Evolutionary conservation across 768 basidiomycete species (phyloP), one percentile per base, ranked within the genome.

Genomic region (Hypholoma sublateritium): DNA sequence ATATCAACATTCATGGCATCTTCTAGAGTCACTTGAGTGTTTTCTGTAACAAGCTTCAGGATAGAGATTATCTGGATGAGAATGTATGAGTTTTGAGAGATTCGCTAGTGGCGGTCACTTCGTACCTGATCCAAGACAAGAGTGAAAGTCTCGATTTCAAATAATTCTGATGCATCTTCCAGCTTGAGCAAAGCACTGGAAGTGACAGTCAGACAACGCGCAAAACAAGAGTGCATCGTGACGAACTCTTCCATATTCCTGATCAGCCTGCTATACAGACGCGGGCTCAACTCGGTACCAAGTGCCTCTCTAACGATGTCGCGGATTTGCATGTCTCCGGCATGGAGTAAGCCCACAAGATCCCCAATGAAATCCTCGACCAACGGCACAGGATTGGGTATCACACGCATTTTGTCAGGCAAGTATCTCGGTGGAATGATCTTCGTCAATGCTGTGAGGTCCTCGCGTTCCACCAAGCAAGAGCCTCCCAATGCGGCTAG

Each of bases 301-400:
- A 97, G 71, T 0, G 92, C 91, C 53, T 93, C 92, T 61, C 85
- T 81, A 2, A 89, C 89, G 11, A 85, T 77, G 63, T 96, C 90
- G n/a, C 93, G 83, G 35, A 89, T 81, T 43, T 82, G 78, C 5
- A 84, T 76, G 50, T 83, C 80, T 12, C 85, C 81, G n/a, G 78
- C 74, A 16, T 89, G 74, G 44, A 95, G 73, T 41, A 89, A 74
- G 36, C 82, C 82, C n/a, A 91, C 87, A 28, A 91, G 76, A 50
- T 85, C 82, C 3, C 75, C 77, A 21, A 93, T 77, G 68, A 93
- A 93, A 43, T 72, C 74, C n/a, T 78, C 78, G 22, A 91, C 79
- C 12, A 89, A 73, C 9, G 80, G 77, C 14, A 71, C 70, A 2
- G 87, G 84, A 59, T 85, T 81, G 48, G 80, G 76, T 36, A 87